Evolutionary conservation across 1,284 basidiomycete species (phyloP).

Genomic region (Cerrena zonata): DNA sequence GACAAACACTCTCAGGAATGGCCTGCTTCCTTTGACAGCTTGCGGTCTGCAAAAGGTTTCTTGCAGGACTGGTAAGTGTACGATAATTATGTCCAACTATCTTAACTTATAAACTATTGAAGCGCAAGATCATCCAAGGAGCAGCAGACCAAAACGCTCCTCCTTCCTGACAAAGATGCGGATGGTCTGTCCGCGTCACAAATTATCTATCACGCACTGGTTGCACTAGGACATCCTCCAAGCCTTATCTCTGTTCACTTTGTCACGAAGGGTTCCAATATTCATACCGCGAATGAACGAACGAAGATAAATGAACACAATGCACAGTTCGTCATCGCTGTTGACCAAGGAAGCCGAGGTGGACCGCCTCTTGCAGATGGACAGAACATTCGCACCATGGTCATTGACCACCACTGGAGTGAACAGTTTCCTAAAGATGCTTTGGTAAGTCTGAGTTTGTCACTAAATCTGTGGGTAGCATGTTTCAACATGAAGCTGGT

Average conservation of each 20-base stretch:
- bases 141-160: constrained; percentile 15
- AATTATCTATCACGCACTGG: constrained; percentile 26
- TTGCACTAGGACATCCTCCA: constrained; percentile 21
- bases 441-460: constrained; percentile 8
- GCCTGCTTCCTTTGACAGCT: too few species aligned
- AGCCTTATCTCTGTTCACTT: constrained; percentile 24
- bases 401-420: constrained; percentile 30
- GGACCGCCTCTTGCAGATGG: constrained; percentile 20
- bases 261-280: constrained; percentile 26
- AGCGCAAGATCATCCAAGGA: constrained; percentile 29
- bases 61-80: too few species aligned
- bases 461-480: not conserved
- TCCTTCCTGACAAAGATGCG: constrained; percentile 31
- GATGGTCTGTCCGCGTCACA: constrained; percentile 28
- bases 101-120: too few species aligned
- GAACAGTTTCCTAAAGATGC: constrained; percentile 24
- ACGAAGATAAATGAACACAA: constrained; percentile 17
- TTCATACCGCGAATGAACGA: constrained; percentile 22
- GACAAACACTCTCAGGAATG: too few species aligned
- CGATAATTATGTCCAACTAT: too few species aligned
- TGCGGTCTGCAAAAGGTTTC: too few species aligned
- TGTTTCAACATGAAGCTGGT: not conserved
- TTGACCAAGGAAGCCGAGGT: constrained; percentile 29
- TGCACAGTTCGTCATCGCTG: constrained; percentile 21
- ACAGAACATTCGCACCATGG: constrained; percentile 18